Evolutionary conservation across 176 grass and related monocot species (phyloP), one percentile per base, ranked within the genome.

Genomic region (Rhynchospora tenuis): DNA sequence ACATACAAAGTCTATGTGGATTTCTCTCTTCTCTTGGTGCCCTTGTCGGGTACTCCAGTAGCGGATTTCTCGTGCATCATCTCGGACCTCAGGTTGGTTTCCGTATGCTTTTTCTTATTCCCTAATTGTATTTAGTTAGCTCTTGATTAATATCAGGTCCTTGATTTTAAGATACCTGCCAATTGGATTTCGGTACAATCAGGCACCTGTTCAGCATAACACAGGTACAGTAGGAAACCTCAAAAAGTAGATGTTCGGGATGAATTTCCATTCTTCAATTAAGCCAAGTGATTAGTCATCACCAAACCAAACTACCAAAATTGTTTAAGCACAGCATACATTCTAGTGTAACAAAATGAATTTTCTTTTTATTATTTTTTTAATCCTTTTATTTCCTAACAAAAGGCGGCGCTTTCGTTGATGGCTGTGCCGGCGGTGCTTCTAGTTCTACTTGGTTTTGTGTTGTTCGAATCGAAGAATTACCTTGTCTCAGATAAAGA

Each of bases 1-100:
- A 97, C 59, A 94, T 97, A 85, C 94, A 97, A 85, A 94, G 88
- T 84, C 92, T 97, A 65, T 92, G 92, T 58, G 87, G 87, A 17
- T 90, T 92, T 73, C 83, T 88, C 4, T 89, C 92, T n/a, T 94
- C 94, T 62, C 65, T 94, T 59, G 94, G 94, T 43, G 94, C 92
- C 63, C 87, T 97, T 52, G 73, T 97, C 26, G 92, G 92, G 4
- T 94, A 84, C 87, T 86, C 92, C 75, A 86, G 90, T 63, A 97
- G 94, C 38, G 94, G 92, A 33, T 85, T 97, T 59, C 89, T 92
- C 66, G 90, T 97, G 63, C 90, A 91, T 33, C 80, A 89, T 86
- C 83, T 97, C 16, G 92, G 92, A 9, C 81, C 92, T 73, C 94
- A 97, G 90, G 94, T 94, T 31, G 48, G 74, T 80, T 20, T 57